A percentile compares a stretch with the other conserved stretches of the same genome.
These are phyloP conservation scores for Saxispiralis lemnorum DNA, from an alignment of 495 filamentous ascomycete genomes.

Conservation along the genomic window DNA sequence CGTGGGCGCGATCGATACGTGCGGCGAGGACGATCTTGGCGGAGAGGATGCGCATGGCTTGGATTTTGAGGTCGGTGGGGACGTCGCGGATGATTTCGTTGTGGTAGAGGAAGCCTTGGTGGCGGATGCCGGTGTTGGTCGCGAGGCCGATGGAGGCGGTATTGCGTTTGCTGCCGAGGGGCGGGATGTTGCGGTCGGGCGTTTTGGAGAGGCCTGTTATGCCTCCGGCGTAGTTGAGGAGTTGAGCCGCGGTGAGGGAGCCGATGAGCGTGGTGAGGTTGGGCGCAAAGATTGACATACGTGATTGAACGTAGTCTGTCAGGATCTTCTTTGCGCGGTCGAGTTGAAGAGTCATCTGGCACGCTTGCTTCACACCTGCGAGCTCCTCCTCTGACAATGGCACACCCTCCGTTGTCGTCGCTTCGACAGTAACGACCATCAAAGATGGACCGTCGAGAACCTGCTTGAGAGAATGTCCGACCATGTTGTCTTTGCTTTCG, in stretches of 20 bases:
- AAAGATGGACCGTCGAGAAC: constrained; percentile 75
- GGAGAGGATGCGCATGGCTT: constrained; percentile 89
- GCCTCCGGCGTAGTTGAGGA: constrained; percentile 85
- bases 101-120: constrained; percentile 87
- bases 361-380: constrained; percentile 55
- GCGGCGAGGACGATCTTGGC: constrained; percentile 85
- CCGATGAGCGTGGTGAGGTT: constrained; percentile 88
- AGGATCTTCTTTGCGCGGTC: constrained; percentile 75
- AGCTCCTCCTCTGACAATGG: constrained; percentile 60
- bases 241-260: constrained; percentile 85
- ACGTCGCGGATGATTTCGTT: constrained; percentile 72
- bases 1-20: constrained; percentile 74
- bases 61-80: constrained; percentile 70
- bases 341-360: constrained; percentile 70
- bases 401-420: constrained; percentile 68
- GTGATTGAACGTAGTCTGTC: constrained; percentile 90
- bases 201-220: constrained; percentile 76
- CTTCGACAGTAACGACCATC: constrained; percentile 94
- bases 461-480: constrained; percentile 53
- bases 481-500: constrained; percentile 53
- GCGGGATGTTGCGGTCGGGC: constrained; percentile 78
- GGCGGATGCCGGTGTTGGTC: constrained; percentile 78
- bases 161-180: constrained; percentile 80
- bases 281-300: constrained; percentile 89
- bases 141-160: constrained; percentile 70